These are phyloP conservation scores for Pseudonitzschia multistriata DNA, from an alignment of 108 stramenopile genomes.

Conservation along the genomic window DNA sequence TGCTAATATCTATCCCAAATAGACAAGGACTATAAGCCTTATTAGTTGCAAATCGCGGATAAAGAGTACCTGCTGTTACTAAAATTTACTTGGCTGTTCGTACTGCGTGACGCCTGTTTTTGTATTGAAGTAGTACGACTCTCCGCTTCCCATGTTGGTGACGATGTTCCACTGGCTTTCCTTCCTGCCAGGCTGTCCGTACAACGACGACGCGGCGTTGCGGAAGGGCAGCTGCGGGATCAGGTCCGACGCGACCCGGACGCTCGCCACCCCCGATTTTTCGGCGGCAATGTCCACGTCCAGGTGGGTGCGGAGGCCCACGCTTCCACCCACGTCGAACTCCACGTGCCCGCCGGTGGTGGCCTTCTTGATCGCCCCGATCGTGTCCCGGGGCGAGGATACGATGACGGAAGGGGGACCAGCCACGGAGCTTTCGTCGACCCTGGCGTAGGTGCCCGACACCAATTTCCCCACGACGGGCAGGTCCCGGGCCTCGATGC, in stretches of 20 bases:
- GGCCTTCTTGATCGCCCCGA: slow-evolving; percentile 31
- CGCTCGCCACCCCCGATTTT: slow-evolving; percentile 32
- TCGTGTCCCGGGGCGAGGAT: slow-evolving; percentile 40
- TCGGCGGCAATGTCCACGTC: slow-evolving; percentile 48
- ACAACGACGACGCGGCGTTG: slow-evolving; percentile 29
- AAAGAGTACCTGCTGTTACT: too few species aligned
- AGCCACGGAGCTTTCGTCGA: neutral
- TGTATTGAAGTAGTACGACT: slow-evolving; percentile 55
- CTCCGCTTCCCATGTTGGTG: slow-evolving; percentile 36
- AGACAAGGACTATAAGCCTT: too few species aligned
- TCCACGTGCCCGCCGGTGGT: slow-evolving; percentile 43
- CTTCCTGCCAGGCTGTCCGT: neutral
- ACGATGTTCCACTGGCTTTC: slow-evolving; percentile 23
- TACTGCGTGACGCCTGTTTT: slow-evolving; percentile 26
- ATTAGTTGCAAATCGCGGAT: too few species aligned
- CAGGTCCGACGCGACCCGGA: slow-evolving; percentile 37
- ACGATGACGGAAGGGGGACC: slow-evolving; percentile 28
- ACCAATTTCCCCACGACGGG: slow-evolving; percentile 45
- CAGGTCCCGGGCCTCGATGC: slow-evolving; percentile 39
- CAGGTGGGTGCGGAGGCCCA: slow-evolving; percentile 44
- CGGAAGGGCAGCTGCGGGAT: slow-evolving; percentile 49
- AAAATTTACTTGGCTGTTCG: slow-evolving; percentile 25
- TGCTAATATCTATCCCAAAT: too few species aligned
- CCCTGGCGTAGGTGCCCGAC: slow-evolving; percentile 38
- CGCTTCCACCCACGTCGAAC: slow-evolving; percentile 42